Base-by-base conservation (phyloP, 176 grass and related monocot genomes). In the Neostapfia colusana region DNA sequence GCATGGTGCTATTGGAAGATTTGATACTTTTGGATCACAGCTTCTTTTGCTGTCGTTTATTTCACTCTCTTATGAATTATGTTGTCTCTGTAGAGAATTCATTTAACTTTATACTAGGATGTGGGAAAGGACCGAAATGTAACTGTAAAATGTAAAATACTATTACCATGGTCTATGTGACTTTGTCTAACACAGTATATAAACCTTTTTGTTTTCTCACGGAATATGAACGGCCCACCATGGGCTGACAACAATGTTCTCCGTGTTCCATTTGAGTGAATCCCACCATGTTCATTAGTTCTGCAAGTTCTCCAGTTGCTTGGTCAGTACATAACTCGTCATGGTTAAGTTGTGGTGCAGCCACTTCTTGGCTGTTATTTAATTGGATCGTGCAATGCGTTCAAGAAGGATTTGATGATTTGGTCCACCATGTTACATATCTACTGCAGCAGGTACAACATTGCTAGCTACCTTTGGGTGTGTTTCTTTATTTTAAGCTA, bases 371-470 rank as follows among this genome's bases (percentile, higher is more conserved):
- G 2, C 38, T 16, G 59, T 86, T 70, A 39, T 71, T 81, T 63
- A 76, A 64, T 86, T 40, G 4, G 4, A 36, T 26, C 9, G 14
- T 55, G 37, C 55, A 75, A 64, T 70, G 36, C 76, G 57, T 20
- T 67, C 14, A 56, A 70, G 64, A 76, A 70, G 64, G 64, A 62
- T 63, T 80, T 54, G 35, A 54, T 45, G 84, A 70, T 80, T 62
- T 60, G 69, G 35, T 63, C 41, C 63, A 74, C 70, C 77, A 36
- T 76, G 54, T 54, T 69, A 74, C 17, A 48, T 24, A 49, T 76
- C 53, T 25, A 69, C 10, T 18, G 48, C 51, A 63, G 10, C 24
- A 37, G 9, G 20, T 38, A 54, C 21, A 34, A 5, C 16, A 67
- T 21, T 41, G 5, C 5, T 3, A n/a, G 27, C 50, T 26, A 17